Evolutionary conservation across 2,329 filamentous ascomycete species (phyloP).

Genomic region (Cladophialophora psammophila): DNA sequence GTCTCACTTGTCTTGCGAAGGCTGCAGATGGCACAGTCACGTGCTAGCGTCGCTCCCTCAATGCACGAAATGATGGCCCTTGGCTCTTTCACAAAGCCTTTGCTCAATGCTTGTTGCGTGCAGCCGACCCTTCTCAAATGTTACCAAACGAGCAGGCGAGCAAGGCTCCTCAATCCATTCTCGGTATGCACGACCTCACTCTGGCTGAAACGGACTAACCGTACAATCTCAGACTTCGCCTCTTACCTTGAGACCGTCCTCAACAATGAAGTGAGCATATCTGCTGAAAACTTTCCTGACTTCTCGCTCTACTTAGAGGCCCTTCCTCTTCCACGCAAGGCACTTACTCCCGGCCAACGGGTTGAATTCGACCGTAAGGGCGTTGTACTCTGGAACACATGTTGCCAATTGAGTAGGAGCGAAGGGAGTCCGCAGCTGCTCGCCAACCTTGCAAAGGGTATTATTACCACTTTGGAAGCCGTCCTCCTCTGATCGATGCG

Average conservation of each 20-base stretch:
- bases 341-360: conserved; percentile 26
- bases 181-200: conserved; percentile 22
- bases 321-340: conserved; percentile 34
- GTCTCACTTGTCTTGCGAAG: not conserved
- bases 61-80: not conserved
- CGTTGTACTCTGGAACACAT: conserved; percentile 50
- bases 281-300: conserved; percentile 28
- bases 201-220: conserved; percentile 9
- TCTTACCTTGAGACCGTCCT: conserved; percentile 34
- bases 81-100: not conserved
- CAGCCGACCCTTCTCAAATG: conserved; percentile 19
- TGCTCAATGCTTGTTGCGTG: not conserved
- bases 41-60: not conserved
- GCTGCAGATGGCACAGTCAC: not conserved
- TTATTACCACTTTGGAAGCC: not conserved
- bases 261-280: conserved; percentile 6
- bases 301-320: conserved; percentile 30
- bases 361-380: conserved; percentile 44
- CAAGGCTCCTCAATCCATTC: conserved; percentile 30
- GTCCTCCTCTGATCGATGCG: conserved; percentile 2
- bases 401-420: conserved; percentile 32
- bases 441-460: conserved; percentile 23
- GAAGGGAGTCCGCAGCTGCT: not conserved
- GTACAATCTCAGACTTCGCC: conserved; percentile 40
- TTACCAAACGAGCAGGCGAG: conserved; percentile 16